Base-by-base conservation (phyloP, 2,329 filamentous ascomycete species). In the Passalora sequoiae region DNA sequence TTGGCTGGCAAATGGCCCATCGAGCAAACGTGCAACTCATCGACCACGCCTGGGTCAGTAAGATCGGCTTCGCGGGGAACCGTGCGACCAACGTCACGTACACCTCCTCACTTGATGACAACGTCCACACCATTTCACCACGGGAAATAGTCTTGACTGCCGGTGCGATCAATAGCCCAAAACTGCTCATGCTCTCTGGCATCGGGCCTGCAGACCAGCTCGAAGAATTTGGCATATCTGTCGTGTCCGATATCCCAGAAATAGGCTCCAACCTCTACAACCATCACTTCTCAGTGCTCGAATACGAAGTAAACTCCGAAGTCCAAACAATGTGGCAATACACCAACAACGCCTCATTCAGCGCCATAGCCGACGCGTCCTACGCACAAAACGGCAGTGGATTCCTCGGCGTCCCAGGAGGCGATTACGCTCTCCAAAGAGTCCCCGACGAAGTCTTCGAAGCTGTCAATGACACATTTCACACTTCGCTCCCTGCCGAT, bases 181-280 rank as follows among this genome's bases (percentile, higher is more conserved):
- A 62, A 24, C 70, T 81, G 31, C 70, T 81, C 64, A 66, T 79
- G 41, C 70, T 76, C 50, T 79, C 76, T 4, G 77, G 77, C 27
- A 64, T 81, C 32, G 77, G 77, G 19, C 75, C 77, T 32, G 69
- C 70, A 52, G 63, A 69, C 29, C 71, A 80, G 60, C 71, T 81
- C 7, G 60, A 69, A 48, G 59, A 62, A 9, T 69, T 78, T 15
- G 71, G 72, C 50, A 76, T 81, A 42, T 66, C 69, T 16, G 70
- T 78, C 10, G 71, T 78, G 37, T 68, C 70, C 50, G 72, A 81
- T 54, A 69, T 80, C 25, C 73, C 76, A 7, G 76, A 76, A 35
- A 76, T 81, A 8, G 78, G 78, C 43, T 73, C 77, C 63, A 80
- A 81, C 60, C 67, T 81, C 62, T 9, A 51, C 59, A 5, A 60